phyloP scores from a whole-genome alignment of 208 protist species.

The Acanthamoeba royreba region DNA sequence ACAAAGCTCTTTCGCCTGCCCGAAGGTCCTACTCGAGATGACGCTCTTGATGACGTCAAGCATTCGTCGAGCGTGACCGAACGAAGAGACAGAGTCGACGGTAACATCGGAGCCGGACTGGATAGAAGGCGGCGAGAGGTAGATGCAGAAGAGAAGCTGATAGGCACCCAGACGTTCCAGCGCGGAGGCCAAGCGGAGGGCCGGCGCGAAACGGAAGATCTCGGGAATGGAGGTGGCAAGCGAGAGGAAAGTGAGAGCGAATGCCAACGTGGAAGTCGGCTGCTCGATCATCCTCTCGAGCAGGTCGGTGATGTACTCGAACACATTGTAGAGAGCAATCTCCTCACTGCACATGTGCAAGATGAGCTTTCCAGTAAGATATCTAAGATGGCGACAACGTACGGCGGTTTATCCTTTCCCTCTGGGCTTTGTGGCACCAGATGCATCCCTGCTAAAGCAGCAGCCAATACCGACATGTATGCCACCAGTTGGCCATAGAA shows the following conservation, averaged over 20 bases:
- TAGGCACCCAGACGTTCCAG: neutral
- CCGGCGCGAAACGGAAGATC: neutral
- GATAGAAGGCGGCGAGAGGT: neutral
- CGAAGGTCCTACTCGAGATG: neutral
- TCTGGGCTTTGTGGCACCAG: neutral
- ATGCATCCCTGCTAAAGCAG: neutral
- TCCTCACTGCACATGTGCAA: neutral
- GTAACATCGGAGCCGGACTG: neutral
- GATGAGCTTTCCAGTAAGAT: too few species aligned
- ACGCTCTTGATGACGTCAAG: neutral
- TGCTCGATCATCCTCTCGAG: neutral
- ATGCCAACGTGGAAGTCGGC: neutral
- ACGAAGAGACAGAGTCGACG: neutral
- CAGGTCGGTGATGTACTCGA: neutral
- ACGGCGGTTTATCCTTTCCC: neutral
- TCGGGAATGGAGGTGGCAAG: neutral
- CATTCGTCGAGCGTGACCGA: neutral
- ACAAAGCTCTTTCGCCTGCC: neutral
- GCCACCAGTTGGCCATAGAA: constrained; percentile 6
- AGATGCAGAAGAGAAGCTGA: neutral
- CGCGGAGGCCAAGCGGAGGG: neutral
- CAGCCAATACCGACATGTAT: neutral
- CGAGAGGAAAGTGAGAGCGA: neutral
- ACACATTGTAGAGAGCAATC: neutral
- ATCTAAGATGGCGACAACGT: neutral